phyloP scores from a whole-genome alignment of 352 stramenopile species.

The Globisporangium viniferum region DNA sequence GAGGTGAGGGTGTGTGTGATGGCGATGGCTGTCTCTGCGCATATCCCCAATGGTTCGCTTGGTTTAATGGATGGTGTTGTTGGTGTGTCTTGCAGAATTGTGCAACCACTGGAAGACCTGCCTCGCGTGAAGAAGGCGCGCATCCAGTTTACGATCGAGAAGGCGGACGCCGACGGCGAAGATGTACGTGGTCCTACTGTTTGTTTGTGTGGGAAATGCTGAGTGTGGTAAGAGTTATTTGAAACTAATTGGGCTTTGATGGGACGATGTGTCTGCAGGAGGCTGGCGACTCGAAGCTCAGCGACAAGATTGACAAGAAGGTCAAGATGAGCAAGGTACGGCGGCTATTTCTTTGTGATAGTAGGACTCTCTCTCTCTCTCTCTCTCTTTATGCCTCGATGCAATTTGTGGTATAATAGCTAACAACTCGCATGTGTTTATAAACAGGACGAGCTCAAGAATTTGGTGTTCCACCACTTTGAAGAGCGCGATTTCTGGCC shows the following conservation, averaged over 20 bases:
- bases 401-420: not conserved
- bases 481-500: conserved; percentile 85
- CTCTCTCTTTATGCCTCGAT: not conserved
- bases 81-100: conserved; percentile 36
- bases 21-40: not conserved
- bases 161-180: conserved; percentile 57
- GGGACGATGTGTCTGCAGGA: conserved; percentile 26
- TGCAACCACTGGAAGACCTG: conserved; percentile 68
- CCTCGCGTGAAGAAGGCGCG: conserved; percentile 76
- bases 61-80: not conserved
- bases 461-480: conserved; percentile 85
- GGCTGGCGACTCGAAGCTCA: conserved; percentile 45
- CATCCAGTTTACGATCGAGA: conserved; percentile 84
- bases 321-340: conserved; percentile 88
- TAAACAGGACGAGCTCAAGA: conserved; percentile 82
- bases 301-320: conserved; percentile 81
- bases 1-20: conserved; percentile 23
- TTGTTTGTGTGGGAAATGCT: not conserved
- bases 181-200: conserved; percentile 37
- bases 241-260: conserved; percentile 3
- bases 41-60: not conserved
- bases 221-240: not conserved
- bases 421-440: conserved; percentile 1
- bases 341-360: not conserved
- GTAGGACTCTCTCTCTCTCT: not conserved